A percentile compares a stretch with the other conserved stretches of the same genome.
Evolutionary conservation across 306 rosid species (phyloP).

Genomic region (Fragaria iinumae): DNA sequence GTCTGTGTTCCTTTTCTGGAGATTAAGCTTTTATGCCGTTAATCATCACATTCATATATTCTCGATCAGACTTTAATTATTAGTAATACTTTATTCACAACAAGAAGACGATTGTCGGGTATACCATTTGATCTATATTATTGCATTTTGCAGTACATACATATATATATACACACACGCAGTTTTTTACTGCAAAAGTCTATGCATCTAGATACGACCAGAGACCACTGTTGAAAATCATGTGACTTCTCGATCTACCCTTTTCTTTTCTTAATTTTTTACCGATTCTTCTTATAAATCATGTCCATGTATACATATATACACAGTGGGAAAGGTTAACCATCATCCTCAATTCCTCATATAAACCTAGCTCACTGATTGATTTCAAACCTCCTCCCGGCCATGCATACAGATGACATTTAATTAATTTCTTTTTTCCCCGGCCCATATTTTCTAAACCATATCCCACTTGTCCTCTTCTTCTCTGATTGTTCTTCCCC

Average conservation of each 20-base stretch:
- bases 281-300: slow-evolving; percentile 20
- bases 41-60: slow-evolving; percentile 37
- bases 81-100: slow-evolving; percentile 13
- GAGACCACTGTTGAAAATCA: slow-evolving; percentile 44
- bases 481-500: not conserved
- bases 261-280: slow-evolving; percentile 14
- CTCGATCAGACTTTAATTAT: slow-evolving; percentile 20
- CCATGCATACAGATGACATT: not conserved
- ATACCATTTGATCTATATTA: slow-evolving; percentile 21
- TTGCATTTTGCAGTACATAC: not conserved
- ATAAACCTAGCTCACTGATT: not conserved
- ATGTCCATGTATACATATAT: not conserved
- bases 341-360: not conserved
- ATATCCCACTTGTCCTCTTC: not conserved
- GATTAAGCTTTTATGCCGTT: slow-evolving; percentile 32
- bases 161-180: not conserved
- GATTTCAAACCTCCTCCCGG: not conserved
- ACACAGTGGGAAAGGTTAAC: not conserved
- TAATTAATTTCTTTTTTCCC: not conserved
- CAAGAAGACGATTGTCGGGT: slow-evolving; percentile 75
- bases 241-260: slow-evolving; percentile 36
- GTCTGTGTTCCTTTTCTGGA: slow-evolving; percentile 35
- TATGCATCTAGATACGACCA: slow-evolving; percentile 7
- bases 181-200: not conserved
- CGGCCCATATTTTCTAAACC: not conserved